Percentiles rank a stretch among this genome's conserved stretches.
Conservation (phyloP, 257 asterid species). For the Nicotiana paniculata region DNA sequence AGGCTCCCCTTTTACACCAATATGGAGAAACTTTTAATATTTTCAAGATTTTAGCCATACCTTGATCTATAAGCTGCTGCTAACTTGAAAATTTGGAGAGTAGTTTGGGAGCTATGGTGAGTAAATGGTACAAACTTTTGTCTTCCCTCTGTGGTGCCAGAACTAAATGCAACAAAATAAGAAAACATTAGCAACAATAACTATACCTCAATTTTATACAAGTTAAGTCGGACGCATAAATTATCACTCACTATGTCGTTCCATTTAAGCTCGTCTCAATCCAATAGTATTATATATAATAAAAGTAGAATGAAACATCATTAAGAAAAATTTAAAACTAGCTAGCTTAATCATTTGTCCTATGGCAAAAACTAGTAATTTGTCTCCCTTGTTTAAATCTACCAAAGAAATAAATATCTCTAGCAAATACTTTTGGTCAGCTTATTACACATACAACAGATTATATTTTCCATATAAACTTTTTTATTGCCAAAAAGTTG, state of each 20-base stretch:
- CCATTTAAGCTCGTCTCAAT: background rate
- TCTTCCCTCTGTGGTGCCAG: slow-evolving; percentile 83
- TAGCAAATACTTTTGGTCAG: background rate
- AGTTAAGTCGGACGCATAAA: background rate
- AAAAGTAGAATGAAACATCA: background rate
- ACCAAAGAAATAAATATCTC: background rate
- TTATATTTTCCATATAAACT: background rate
- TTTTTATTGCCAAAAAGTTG: background rate
- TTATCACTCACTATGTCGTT: background rate
- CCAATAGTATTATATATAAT: no score
- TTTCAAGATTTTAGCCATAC: slow-evolving; percentile 14
- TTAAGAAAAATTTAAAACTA: background rate
- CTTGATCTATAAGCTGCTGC: slow-evolving; percentile 91
- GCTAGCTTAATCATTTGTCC: no score
- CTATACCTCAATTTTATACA: background rate
- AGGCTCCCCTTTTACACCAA: no score
- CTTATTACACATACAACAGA: background rate
- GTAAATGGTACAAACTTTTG: slow-evolving; percentile 72
- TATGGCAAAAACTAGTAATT: background rate
- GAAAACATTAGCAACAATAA: background rate
- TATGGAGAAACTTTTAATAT: background rate
- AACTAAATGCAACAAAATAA: slow-evolving; percentile 26
- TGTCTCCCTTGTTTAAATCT: background rate
- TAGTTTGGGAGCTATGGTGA: slow-evolving; percentile 56
- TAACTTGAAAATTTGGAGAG: slow-evolving; percentile 59